A percentile compares a stretch with the other conserved stretches of the same genome.
Evolutionary conservation across 345 rosid genomes (phyloP).

Genomic region (Gossypium arboreum): DNA sequence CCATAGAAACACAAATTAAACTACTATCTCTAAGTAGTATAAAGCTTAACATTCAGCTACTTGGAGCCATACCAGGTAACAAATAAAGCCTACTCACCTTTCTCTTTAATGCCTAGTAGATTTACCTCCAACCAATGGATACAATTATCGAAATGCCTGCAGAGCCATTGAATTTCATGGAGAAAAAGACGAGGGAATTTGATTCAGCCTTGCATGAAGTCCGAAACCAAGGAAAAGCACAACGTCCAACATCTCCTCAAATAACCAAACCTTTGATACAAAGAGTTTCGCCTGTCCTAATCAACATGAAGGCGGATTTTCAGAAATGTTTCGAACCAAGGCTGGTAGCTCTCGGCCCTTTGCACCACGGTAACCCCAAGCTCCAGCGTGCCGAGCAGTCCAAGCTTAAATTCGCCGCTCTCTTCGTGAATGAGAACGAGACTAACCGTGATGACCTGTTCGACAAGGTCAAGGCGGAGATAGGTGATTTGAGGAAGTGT

Average conservation of each 20-base stretch:
- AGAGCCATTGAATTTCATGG: background rate
- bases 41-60: background rate
- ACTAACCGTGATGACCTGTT: background rate
- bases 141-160: background rate
- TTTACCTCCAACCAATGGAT: background rate
- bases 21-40: background rate
- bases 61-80: background rate
- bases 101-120: too few relatives aligned
- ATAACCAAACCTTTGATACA: background rate
- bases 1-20: background rate
- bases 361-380: slow-evolving; percentile 10
- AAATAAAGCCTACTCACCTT: background rate
- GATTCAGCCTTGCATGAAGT: background rate
- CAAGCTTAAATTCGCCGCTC: background rate
- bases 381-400: slow-evolving; percentile 10
- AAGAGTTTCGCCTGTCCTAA: background rate
- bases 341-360: slow-evolving; percentile 23
- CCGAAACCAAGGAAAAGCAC: background rate
- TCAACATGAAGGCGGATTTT: background rate
- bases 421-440: background rate
- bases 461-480: background rate
- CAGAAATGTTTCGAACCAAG: slow-evolving; percentile 15
- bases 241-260: too few relatives aligned
- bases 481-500: background rate
- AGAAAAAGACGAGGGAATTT: background rate